A percentile compares a stretch with the other conserved stretches of the same genome.
These are phyloP conservation scores for Erodium chrysanthum DNA, from an alignment of 441 rosid species.

Conservation along the genomic window DNA sequence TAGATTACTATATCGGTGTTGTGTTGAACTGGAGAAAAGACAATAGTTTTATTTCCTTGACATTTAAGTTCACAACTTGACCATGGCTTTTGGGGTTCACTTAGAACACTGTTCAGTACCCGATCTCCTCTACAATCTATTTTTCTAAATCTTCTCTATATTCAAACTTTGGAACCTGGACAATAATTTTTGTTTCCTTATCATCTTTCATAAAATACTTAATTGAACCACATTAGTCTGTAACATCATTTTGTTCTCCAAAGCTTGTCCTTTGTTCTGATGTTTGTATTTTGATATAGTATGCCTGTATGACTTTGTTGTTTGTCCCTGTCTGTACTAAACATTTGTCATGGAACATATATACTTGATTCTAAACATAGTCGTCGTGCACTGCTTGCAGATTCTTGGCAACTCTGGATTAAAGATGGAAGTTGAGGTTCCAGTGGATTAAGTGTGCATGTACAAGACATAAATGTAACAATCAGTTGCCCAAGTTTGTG, in stretches of 20 bases:
- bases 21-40: background rate
- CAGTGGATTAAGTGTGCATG: conserved; percentile 32
- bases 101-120: background rate
- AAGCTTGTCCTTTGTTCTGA: background rate
- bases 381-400: conserved; percentile 21
- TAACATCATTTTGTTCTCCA: too few species aligned
- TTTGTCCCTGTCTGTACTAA: background rate
- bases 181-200: background rate
- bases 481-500: background rate
- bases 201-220: background rate
- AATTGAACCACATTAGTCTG: background rate
- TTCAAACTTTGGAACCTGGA: background rate
- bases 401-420: conserved; percentile 41
- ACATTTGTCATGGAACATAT: background rate
- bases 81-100: background rate
- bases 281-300: background rate
- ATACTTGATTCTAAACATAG: too few species aligned
- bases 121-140: background rate
- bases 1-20: background rate
- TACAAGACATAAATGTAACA: too few species aligned
- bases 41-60: background rate
- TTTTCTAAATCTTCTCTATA: background rate
- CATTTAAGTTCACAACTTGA: background rate
- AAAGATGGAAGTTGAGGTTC: conserved; percentile 67
- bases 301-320: background rate